A percentile compares a stretch with the other conserved stretches of the same genome.
These are phyloP conservation scores for Cynanchum wilfordii DNA, from an alignment of 257 asterid genomes.

Conservation along the genomic window DNA sequence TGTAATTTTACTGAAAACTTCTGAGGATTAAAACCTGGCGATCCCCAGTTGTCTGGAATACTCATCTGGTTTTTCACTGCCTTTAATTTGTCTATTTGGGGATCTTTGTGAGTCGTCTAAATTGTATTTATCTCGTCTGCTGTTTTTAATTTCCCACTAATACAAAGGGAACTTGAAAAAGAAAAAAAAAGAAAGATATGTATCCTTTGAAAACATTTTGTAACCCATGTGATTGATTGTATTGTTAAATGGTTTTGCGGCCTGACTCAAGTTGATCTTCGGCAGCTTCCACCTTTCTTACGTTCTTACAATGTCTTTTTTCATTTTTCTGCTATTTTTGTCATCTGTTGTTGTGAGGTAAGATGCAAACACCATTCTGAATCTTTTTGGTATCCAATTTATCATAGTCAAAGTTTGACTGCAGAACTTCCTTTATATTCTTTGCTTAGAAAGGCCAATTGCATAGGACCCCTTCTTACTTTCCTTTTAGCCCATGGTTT, in stretches of 20 bases:
- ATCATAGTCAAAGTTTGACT: too few relatives aligned
- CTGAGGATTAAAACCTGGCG: background rate
- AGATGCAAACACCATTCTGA: background rate
- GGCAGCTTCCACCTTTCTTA: background rate
- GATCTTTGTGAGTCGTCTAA: background rate
- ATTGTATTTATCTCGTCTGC: background rate
- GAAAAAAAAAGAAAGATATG: background rate
- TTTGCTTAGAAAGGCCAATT: too few relatives aligned
- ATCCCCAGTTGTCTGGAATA: background rate
- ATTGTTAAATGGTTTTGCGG: background rate
- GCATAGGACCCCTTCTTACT: background rate
- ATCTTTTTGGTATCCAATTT: too few relatives aligned
- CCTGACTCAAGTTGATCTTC: background rate
- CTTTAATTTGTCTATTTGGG: background rate
- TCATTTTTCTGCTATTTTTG: background rate
- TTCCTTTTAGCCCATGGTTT: background rate
- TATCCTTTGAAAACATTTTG: background rate
- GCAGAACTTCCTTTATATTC: too few relatives aligned
- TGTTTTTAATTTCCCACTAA: slow-evolving; percentile 1
- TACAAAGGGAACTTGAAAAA: background rate
- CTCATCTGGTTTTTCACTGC: background rate
- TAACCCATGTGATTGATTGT: slow-evolving; percentile 4
- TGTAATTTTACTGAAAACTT: background rate
- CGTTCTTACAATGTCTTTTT: too few relatives aligned
- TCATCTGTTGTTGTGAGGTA: background rate